A percentile compares a stretch with the other conserved stretches of the same genome.
These are phyloP conservation scores for Hanseniaspora hatyaiensis DNA, from an alignment of 805 yeast genomes.

Conservation along the genomic window DNA sequence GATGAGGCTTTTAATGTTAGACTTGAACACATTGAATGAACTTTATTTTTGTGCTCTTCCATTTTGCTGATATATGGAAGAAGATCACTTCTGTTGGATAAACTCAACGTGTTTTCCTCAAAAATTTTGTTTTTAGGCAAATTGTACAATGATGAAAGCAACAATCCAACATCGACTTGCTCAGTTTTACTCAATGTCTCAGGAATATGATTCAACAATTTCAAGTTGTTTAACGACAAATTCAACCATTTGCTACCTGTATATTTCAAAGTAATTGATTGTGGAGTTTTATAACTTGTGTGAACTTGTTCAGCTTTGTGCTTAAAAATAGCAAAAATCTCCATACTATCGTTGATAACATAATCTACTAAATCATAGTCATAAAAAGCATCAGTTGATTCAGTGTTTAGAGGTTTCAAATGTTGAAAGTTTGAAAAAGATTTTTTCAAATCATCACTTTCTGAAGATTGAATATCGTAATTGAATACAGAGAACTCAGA, in stretches of 20 bases:
- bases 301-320: neutral
- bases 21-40: too few species aligned
- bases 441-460: neutral
- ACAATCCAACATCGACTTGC: neutral
- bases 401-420: neutral
- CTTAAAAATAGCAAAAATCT: neutral
- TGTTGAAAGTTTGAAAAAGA: neutral
- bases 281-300: neutral
- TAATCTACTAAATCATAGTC: neutral
- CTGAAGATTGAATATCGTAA: conserved; percentile 10
- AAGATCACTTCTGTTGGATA: too few species aligned
- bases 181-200: neutral
- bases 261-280: neutral
- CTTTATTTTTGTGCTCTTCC: too few species aligned
- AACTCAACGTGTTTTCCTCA: too few species aligned
- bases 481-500: neutral
- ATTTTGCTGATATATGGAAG: too few species aligned
- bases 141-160: neutral
- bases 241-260: conserved; percentile 1
- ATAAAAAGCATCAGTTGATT: too few species aligned
- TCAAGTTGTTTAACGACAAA: neutral
- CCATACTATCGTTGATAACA: neutral
- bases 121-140: neutral
- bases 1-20: neutral
- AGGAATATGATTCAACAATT: neutral